A percentile compares a stretch with the other conserved stretches of the same genome.
These are phyloP conservation scores for Fusarium liriodendri DNA, from an alignment of 2,329 filamentous ascomycete species.

Conservation along the genomic window DNA sequence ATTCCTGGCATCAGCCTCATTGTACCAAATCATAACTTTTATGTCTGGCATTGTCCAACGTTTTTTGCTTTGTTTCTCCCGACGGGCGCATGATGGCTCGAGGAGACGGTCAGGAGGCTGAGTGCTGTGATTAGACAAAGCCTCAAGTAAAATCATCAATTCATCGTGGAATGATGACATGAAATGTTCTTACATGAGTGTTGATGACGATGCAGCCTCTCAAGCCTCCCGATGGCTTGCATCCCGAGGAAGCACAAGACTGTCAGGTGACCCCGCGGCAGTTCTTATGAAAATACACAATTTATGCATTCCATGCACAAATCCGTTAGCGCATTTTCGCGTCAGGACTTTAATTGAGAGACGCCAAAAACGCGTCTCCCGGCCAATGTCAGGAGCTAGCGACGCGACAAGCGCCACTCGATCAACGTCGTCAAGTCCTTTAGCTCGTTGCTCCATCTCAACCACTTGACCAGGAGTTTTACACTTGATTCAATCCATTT, in stretches of 20 bases:
- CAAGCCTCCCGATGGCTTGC: background rate
- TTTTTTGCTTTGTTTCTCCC: background rate
- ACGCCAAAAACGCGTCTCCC: constrained; percentile 45
- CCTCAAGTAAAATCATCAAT: background rate
- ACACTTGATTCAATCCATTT: constrained; percentile 6
- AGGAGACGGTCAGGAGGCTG: background rate
- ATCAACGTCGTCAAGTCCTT: constrained; percentile 25
- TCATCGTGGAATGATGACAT: background rate
- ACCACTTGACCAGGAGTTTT: constrained; percentile 7
- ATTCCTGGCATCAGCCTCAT: background rate
- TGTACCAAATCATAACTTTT: background rate
- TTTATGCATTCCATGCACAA: background rate
- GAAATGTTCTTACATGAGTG: background rate
- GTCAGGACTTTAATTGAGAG: constrained; percentile 42
- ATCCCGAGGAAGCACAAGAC: background rate
- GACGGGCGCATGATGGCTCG: background rate
- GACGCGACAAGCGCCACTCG: constrained; percentile 35
- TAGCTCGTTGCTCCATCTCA: constrained; percentile 9
- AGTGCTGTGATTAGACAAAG: background rate
- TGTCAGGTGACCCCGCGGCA: background rate
- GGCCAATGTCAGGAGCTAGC: constrained; percentile 30
- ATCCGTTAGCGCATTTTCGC: constrained; percentile 25
- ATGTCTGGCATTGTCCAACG: background rate
- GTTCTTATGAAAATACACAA: background rate
- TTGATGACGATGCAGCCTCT: background rate